Evolutionary conservation across 2,329 filamentous ascomycete species (phyloP).

Genomic region (Stromatinia cepivora): DNA sequence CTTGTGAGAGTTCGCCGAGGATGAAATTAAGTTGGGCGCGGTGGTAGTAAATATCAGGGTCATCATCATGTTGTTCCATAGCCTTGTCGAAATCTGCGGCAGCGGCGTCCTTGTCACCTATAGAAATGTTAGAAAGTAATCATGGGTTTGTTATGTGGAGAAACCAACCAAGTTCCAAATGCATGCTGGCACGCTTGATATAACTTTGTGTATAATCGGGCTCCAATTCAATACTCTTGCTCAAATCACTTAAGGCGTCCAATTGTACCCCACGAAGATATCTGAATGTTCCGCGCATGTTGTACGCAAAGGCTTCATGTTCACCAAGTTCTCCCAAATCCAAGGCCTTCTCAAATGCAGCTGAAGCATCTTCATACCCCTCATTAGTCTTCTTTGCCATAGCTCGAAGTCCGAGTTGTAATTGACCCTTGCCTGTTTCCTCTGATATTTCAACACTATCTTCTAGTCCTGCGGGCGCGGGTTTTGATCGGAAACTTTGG

Average conservation of each 20-base stretch:
- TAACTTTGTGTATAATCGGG: constrained; percentile 90
- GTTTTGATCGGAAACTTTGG: constrained; percentile 89
- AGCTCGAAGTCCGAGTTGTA: constrained; percentile 78
- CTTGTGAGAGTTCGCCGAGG: constrained; percentile 86
- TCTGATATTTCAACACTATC: constrained; percentile 76
- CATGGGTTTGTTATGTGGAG: neutral
- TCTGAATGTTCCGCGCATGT: constrained; percentile 93
- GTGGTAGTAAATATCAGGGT: constrained; percentile 99
- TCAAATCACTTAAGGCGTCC: constrained; percentile 79
- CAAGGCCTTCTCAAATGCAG: constrained; percentile 83
- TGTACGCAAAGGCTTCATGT: constrained; percentile 88
- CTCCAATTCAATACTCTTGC: constrained; percentile 89
- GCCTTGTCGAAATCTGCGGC: constrained; percentile 85
- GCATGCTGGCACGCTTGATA: constrained; percentile 98
- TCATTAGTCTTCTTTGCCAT: constrained; percentile 86
- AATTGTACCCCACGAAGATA: constrained; percentile 88
- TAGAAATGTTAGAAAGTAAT: constrained; percentile 38
- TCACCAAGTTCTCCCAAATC: constrained; percentile 78
- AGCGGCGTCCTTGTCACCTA: constrained; percentile 81
- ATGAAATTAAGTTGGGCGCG: constrained; percentile 98
- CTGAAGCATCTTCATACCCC: constrained; percentile 84
- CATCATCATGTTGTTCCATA: constrained; percentile 77
- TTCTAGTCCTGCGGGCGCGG: constrained; percentile 77
- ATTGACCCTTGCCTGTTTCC: constrained; percentile 77
- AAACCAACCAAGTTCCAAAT: constrained; percentile 78